phyloP scores from a whole-genome alignment of 306 rosid genomes.

The Parietaria judaica region DNA sequence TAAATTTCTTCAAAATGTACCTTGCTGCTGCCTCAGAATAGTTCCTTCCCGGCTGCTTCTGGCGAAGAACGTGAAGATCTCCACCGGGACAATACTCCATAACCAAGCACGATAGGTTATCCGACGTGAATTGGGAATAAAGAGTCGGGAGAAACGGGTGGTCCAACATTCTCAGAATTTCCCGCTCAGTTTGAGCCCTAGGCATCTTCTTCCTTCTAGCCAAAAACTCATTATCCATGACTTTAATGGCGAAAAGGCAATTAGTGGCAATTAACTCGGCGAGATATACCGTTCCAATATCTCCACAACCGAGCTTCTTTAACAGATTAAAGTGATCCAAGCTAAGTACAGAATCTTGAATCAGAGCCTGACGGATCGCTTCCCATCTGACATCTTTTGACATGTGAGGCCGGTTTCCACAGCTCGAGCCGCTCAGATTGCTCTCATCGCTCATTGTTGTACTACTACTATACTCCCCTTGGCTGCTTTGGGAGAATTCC shows the following conservation, averaged over 20 bases:
- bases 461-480: conserved; percentile 88
- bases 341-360: conserved; percentile 66
- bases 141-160: conserved; percentile 98
- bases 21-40: conserved; percentile 83
- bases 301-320: conserved; percentile 98
- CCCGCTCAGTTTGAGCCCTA: conserved; percentile 93
- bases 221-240: conserved; percentile 92
- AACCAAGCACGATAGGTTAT: conserved; percentile 87
- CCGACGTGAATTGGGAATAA: conserved; percentile 79
- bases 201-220: conserved; percentile 93
- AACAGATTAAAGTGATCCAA: conserved; percentile 80
- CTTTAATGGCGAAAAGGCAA: conserved; percentile 91
- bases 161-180: conserved; percentile 87
- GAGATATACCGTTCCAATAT: conserved; percentile 95
- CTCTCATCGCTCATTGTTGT: conserved; percentile 94
- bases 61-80: conserved; percentile 95
- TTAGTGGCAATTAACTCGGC: conserved; percentile 73
- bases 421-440: conserved; percentile 71
- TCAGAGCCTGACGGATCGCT: conserved; percentile 57
- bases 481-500: conserved; percentile 91
- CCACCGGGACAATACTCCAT: conserved; percentile 99
- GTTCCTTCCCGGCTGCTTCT: conserved; percentile 68
- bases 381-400: conserved; percentile 94
- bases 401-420: conserved; percentile 96
- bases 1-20: conserved; percentile 31